Evolutionary conservation across 2,329 filamentous ascomycete genomes (phyloP), one percentile per base, ranked within the genome.

Genomic region (Fusarium tricinctum): DNA sequence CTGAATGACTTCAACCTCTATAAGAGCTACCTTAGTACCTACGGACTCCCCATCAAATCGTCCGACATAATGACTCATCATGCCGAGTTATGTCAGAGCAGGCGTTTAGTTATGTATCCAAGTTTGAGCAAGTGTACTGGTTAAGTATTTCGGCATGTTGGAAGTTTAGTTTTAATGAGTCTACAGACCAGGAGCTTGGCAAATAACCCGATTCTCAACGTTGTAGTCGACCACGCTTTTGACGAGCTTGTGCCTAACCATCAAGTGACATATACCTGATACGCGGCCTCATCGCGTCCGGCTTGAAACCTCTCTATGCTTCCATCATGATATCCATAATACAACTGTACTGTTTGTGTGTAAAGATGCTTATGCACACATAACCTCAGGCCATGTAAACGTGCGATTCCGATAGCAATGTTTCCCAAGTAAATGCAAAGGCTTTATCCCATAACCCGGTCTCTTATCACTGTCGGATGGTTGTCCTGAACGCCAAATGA

Each of bases 401-500:
- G 33, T 35, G 53, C 30, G 54, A 44, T 39, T 45, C 49, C 28
- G 43, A 49, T 43, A 44, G 40, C 52, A 47, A 26, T 63, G 30
- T 52, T 53, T 58, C 58, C 44, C 28, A 40, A 58, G 33, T 55
- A 67, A 67, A 66, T 51, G 40, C 55, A 55, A 68, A 68, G 57
- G 49, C 50, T 52, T 50, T 67, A 62, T 57, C 63, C 48, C 44
- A 45, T 66, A 32, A 43, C 42, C 35, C 39, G 42, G 42, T 58
- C 49, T 50, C 62, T 35, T 43, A 38, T 45, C 54, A 35, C 60
- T 58, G 49, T 46, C 50, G 26, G 19, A 45, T 70, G 46, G 43
- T 53, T 54, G 52, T 60, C 67, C 67, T 40, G 58, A 69, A 69
- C 67, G 67, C 67, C 67, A 69, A 69, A 64, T 49, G 58, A 70